These are phyloP conservation scores for Rhodofomes roseus DNA, from an alignment of 1,284 basidiomycete genomes.

Conservation along the genomic window DNA sequence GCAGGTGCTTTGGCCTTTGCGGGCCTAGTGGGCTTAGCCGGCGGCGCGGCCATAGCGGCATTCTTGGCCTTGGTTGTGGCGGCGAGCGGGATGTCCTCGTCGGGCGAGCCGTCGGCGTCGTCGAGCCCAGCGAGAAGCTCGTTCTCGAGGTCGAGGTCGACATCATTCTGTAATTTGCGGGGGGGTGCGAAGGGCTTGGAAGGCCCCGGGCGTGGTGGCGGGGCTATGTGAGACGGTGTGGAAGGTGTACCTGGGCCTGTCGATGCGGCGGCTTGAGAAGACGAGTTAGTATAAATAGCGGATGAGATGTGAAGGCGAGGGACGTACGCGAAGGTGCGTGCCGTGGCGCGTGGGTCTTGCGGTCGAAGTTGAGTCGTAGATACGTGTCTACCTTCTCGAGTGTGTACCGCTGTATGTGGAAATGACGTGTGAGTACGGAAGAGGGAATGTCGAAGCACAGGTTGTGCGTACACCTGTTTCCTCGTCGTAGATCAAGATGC, in stretches of 20 bases:
- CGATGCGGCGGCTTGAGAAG: neutral
- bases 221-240: constrained; percentile 14
- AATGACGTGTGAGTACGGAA: neutral
- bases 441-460: neutral
- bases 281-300: neutral
- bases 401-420: constrained; percentile 50
- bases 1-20: constrained; percentile 1
- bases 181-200: constrained; percentile 3
- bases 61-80: constrained; percentile 21
- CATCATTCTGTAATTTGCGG: neutral
- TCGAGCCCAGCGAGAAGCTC: constrained; percentile 26
- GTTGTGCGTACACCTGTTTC: constrained; percentile 57
- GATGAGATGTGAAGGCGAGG: neutral
- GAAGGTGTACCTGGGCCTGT: constrained; percentile 11
- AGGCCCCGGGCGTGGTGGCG: constrained; percentile 15
- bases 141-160: constrained; percentile 28
- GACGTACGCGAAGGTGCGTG: constrained; percentile 43
- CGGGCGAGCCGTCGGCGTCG: constrained; percentile 43
- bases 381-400: constrained; percentile 72
- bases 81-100: constrained; percentile 28
- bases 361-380: constrained; percentile 49
- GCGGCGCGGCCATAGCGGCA: constrained; percentile 14
- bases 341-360: constrained; percentile 37
- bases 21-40: constrained; percentile 16
- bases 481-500: constrained; percentile 74